Evolutionary conservation across 495 filamentous ascomycete genomes (phyloP).

Genomic region (Hypoxylon rickii): DNA sequence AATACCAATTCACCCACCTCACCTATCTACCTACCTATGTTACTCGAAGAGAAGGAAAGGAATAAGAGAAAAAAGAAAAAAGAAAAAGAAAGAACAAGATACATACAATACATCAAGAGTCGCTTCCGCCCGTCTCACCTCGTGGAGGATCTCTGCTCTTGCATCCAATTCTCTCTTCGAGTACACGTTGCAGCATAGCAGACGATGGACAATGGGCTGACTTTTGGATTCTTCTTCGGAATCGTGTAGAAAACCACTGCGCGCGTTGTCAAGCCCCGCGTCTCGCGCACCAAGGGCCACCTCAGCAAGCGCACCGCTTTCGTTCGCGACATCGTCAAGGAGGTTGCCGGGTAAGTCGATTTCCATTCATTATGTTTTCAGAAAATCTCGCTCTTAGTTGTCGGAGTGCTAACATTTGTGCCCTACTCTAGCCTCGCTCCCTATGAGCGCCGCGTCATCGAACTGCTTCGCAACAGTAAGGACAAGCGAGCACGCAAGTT

Average conservation of each 20-base stretch:
- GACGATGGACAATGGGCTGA: constrained; percentile 50
- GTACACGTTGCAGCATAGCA: constrained; percentile 36
- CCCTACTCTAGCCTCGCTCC: constrained; percentile 72
- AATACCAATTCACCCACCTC: constrained; percentile 17
- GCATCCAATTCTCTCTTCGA: constrained; percentile 36
- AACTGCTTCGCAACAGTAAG: constrained; percentile 97
- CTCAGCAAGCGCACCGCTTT: constrained; percentile 91
- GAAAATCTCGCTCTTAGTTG: too few relatives aligned
- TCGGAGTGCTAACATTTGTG: constrained; percentile 22
- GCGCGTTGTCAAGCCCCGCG: constrained; percentile 79
- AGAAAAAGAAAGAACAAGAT: constrained; percentile 4
- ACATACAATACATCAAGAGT: constrained; percentile 27
- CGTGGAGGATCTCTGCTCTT: constrained; percentile 65
- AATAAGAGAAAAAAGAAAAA: constrained; percentile 12
- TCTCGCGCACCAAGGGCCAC: constrained; percentile 88
- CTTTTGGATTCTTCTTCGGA: constrained; percentile 45
- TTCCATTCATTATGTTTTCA: background rate
- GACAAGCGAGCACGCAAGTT: constrained; percentile 99
- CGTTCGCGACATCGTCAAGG: constrained; percentile 84
- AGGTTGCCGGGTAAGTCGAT: constrained; percentile 78
- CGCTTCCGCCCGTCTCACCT: constrained; percentile 56
- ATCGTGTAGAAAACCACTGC: constrained; percentile 83
- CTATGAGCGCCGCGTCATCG: constrained; percentile 97
- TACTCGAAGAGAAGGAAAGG: background rate
- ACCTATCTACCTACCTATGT: constrained; percentile 6